phyloP scores from a whole-genome alignment of 148 eudicot species.

The Silene conica region DNA sequence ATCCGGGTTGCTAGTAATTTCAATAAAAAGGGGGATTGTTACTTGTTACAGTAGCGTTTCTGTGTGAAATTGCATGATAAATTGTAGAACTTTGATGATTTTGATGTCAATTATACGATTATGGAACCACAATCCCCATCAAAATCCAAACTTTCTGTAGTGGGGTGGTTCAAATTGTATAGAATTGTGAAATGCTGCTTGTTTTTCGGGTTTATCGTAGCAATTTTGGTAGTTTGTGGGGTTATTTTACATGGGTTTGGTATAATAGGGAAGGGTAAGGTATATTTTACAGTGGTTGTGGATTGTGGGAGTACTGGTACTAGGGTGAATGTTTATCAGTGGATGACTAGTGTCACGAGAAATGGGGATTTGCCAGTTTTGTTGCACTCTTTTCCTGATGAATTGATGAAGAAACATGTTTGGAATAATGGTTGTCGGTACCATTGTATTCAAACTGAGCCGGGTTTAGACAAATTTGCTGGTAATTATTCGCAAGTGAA shows the following conservation, averaged over 20 bases:
- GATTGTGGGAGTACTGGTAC: constrained; percentile 95
- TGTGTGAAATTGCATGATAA: background rate
- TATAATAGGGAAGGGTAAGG: constrained; percentile 17
- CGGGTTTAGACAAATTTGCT: constrained; percentile 71
- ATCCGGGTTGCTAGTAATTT: constrained; percentile 9
- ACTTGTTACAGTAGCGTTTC: background rate
- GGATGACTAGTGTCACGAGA: constrained; percentile 28
- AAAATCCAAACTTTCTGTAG: constrained; percentile 35
- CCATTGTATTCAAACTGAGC: constrained; percentile 79
- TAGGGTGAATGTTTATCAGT: constrained; percentile 66
- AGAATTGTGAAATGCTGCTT: constrained; percentile 26
- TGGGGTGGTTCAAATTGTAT: constrained; percentile 17
- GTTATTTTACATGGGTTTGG: constrained; percentile 25
- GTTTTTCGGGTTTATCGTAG: constrained; percentile 27
- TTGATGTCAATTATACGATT: background rate
- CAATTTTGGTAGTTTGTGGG: constrained; percentile 28
- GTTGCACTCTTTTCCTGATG: constrained; percentile 53
- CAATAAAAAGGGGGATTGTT: background rate
- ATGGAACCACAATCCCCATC: constrained; percentile 72
- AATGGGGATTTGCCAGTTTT: constrained; percentile 41
- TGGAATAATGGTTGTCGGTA: constrained; percentile 49
- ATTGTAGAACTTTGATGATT: constrained; percentile 2
- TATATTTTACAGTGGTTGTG: constrained; percentile 67
- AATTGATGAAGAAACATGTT: constrained; percentile 19
- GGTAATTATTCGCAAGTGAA: constrained; percentile 55